A percentile compares a stretch with the other conserved stretches of the same genome.
These are phyloP conservation scores for Mucor saturninus DNA, from an alignment of 371 early-diverging fungal genomes.

Conservation along the genomic window DNA sequence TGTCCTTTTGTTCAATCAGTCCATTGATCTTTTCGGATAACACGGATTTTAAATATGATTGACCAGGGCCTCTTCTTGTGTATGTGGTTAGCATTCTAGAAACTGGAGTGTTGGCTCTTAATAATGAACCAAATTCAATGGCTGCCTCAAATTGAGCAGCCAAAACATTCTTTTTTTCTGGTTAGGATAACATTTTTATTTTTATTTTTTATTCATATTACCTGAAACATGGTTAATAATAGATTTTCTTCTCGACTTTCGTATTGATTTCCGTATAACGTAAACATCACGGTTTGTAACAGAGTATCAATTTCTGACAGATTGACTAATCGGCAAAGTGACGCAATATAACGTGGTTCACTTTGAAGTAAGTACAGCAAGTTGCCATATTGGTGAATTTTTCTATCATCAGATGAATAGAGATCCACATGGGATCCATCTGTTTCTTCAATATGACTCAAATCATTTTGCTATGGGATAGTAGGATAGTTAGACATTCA, in stretches of 20 bases:
- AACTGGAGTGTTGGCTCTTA: constrained; percentile 95
- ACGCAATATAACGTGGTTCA: constrained; percentile 91
- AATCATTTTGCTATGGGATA: constrained; percentile 68
- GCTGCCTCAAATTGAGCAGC: constrained; percentile 90
- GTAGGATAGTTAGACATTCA: not conserved
- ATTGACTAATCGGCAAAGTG: constrained; percentile 79
- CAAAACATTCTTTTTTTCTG: constrained; percentile 69
- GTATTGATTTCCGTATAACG: constrained; percentile 94
- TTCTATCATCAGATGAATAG: constrained; percentile 77
- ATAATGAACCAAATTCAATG: constrained; percentile 82
- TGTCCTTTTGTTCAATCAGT: constrained; percentile 54
- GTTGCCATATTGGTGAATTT: constrained; percentile 87
- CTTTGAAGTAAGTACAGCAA: constrained; percentile 90
- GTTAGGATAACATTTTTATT: not conserved
- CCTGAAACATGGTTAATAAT: constrained; percentile 94
- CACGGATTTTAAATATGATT: constrained; percentile 89
- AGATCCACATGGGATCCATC: constrained; percentile 16
- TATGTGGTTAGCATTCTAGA: constrained; percentile 97
- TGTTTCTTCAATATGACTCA: constrained; percentile 70
- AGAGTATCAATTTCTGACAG: constrained; percentile 90
- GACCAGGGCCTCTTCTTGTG: constrained; percentile 92
- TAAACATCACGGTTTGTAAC: constrained; percentile 95
- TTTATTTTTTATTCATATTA: constrained; percentile 24
- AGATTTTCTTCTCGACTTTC: constrained; percentile 94
- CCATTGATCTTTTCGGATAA: constrained; percentile 82